These are phyloP conservation scores for Orbilia quercus DNA, from an alignment of 2,329 filamentous ascomycete genomes.

Conservation along the genomic window DNA sequence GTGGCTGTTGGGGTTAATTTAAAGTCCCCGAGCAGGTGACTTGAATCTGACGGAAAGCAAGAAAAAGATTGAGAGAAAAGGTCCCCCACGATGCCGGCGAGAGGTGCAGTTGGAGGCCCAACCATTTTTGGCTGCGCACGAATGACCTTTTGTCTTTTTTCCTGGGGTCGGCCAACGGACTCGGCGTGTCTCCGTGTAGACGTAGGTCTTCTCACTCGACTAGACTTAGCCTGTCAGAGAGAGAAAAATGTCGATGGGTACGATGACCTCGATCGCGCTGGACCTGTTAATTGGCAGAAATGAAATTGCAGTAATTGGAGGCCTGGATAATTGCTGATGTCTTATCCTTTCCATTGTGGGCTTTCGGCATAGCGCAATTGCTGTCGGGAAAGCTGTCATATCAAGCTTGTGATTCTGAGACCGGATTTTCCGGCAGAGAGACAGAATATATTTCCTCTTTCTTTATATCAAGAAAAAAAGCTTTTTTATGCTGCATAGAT, in stretches of 20 bases:
- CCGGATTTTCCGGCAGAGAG: not conserved
- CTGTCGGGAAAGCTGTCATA: not conserved
- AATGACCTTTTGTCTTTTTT: conserved; percentile 22
- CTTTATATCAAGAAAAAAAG: not conserved
- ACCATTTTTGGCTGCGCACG: conserved; percentile 10
- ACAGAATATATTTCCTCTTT: conserved; percentile 16
- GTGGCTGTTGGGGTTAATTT: conserved; percentile 46
- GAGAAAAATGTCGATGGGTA: conserved; percentile 2
- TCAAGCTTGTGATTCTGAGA: conserved; percentile 42
- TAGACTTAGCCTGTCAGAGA: not conserved
- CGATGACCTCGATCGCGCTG: conserved; percentile 23
- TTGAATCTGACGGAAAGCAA: conserved; percentile 18
- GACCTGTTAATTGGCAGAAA: not conserved
- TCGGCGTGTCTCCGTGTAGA: conserved; percentile 47
- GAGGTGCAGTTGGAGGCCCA: not conserved
- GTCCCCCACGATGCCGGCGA: conserved; percentile 10
- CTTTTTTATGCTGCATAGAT: not conserved
- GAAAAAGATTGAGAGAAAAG: not conserved
- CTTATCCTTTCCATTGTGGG: conserved; percentile 24
- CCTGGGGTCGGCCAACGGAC: conserved; percentile 30
- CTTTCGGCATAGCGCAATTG: conserved; percentile 39
- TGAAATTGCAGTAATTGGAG: not conserved
- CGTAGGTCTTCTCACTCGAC: conserved; percentile 9
- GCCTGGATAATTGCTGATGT: conserved; percentile 4
- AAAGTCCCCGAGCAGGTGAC: conserved; percentile 33